Base-by-base conservation (phyloP, 1,284 basidiomycete genomes). In the Ustilago curta region DNA sequence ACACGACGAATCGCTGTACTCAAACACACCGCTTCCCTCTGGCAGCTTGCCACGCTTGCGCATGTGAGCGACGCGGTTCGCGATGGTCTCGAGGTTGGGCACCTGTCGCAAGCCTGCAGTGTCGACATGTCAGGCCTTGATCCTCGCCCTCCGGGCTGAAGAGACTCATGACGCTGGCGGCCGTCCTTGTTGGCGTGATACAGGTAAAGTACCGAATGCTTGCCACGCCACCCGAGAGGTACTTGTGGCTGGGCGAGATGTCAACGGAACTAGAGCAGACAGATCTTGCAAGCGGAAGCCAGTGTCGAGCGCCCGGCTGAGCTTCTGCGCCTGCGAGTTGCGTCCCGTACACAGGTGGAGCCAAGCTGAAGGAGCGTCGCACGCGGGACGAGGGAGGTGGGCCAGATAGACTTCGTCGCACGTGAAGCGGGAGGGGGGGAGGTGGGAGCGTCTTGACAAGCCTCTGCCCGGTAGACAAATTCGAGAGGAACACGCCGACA, bases 201-300 rank as follows among this genome's bases (percentile, higher is more conserved):
- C n/a, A 99, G 88, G 86, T 97, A 93, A 61, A 88, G 85, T 93
- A 93, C 76, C 93, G 93, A 44, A 91, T 87, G n/a, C 88, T 88
- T 69, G 87, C n/a, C n/a, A n/a, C 88, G 2, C 92, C 93, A 52
- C 90, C 88, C 66, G 91, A 88, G 27, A 98, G 89, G 83, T 98
- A 99, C 39, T 87, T 87, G 63, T 90, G 70, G 58, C 49, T 64
- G 25, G 69, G 73, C 42, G 55, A 63, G 47, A 71, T 61, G 32
- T 76, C 68, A 42, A 76, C 58, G 48, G 73, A 71, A 8, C 54
- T 76, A 6, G 73, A 54, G 66, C 50, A 48, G 68, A 43, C 5
- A 99, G 88, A 78, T 98, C 93, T 32, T 87, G 86, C n/a, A 99
- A 88, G 67, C 95, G 91, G 76, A 98, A 90, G 0, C 95, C 95